Evolutionary conservation across 2,329 filamentous ascomycete genomes (phyloP), one percentile per base, ranked within the genome.

Genomic region (Elsinoe arachidis): DNA sequence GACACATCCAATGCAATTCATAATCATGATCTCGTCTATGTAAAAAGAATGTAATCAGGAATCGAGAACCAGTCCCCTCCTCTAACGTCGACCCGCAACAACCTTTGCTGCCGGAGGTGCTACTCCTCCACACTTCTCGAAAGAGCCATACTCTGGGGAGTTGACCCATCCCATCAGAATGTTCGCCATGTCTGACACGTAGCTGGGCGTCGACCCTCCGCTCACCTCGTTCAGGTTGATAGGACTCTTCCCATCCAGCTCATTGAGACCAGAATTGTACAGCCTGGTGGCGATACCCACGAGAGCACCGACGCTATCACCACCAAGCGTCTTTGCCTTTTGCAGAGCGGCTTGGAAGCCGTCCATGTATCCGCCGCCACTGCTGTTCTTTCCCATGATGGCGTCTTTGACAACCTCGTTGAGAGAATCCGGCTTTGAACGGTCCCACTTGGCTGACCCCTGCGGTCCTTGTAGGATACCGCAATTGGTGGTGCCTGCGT

Each of bases 121-220:
- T 21, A 23, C 12, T 12, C 33, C 49, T 7, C 34, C 34, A 19
- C 49, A 53, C 11, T 37, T 14, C 14, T 33, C 49, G 30, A 38
- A 53, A 11, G 49, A 53, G 7, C 49, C 49, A 21, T 53, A 34
- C 34, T 53, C 33, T 37, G 33, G 33, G 26, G 37, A 34, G n/a
- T 53, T 53, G 34, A 53, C 49, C 49, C 49, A 53, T 21, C 49
- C 49, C 19, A 34, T 53, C 17, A 53, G 49, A n/a, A 53, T 9
- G n/a, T 53, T 53, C 14, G 49, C 49, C 49, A 53, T 53, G 17
- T 53, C 49, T 11, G 49, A 53, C 10, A 53, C 49, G 49, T 53
- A 53, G 19, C 49, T 53, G 17, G 49, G 49, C 15, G 49, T 53
- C 6, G 49, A 53, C 10, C 14, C 34, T 7, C 33, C 49, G 15